Percentiles rank a stretch among this genome's conserved stretches.
phyloP scores from a whole-genome alignment of 176 grass and related monocot genomes.

The Metroxylon sagu region DNA sequence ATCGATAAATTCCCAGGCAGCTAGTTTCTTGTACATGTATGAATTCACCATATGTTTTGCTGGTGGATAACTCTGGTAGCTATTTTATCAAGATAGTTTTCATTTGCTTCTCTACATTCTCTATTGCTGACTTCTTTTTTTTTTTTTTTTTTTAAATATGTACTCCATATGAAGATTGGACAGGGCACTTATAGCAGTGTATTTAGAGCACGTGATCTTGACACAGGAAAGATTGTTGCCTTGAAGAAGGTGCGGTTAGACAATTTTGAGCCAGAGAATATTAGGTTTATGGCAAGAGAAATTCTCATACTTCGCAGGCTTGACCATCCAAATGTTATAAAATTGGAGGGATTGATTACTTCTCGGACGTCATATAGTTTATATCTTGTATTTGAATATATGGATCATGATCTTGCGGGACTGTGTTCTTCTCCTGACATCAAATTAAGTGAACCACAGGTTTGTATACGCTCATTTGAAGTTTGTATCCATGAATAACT shows the following conservation, averaged over 20 bases:
- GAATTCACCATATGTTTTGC: no score
- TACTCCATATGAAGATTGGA: conserved; percentile 46
- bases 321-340: conserved; percentile 92
- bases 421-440: conserved; percentile 82
- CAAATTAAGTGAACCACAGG: conserved; percentile 81
- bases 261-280: conserved; percentile 92
- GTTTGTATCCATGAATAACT: not conserved
- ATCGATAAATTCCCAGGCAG: no score
- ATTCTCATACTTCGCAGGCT: conserved; percentile 87
- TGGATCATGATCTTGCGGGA: conserved; percentile 96
- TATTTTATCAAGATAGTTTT: no score
- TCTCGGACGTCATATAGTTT: conserved; percentile 76
- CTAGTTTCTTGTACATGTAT: no score
- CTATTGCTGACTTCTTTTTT: conserved; percentile 7
- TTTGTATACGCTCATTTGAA: conserved; percentile 15
- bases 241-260: conserved; percentile 97
- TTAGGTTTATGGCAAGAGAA: conserved; percentile 95
- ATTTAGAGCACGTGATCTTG: conserved; percentile 70
- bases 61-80: no score
- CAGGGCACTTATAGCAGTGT: conserved; percentile 99
- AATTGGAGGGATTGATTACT: conserved; percentile 92
- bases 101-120: not conserved
- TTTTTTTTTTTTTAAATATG: conserved; percentile 1
- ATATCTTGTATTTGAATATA: conserved; percentile 98
- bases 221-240: conserved; percentile 81